Evolutionary conservation across 176 grass and related monocot genomes (phyloP), one percentile per base, ranked within the genome.

Genomic region (Aegilops bicornis): DNA sequence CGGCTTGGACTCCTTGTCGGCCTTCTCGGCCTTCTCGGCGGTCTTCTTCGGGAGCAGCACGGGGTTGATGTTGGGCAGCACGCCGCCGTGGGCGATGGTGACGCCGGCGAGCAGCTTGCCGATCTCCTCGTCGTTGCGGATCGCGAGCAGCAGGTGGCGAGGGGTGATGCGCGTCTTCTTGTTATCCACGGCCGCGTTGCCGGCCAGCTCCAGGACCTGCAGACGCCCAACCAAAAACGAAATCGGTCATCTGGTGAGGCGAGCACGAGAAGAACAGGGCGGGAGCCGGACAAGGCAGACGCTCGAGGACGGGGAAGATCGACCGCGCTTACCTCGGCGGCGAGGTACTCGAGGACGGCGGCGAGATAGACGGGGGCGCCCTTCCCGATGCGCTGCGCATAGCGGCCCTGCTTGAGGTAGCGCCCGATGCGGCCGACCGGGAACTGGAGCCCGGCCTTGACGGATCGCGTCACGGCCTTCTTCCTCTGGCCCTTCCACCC

Each of bases 371-470:
- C 85, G 10, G 89, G 81, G n/a, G 85, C 89, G 7, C 85, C 76
- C 7, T 77, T 42, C 6, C 81, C 85, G 29, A 90, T 73, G 73
- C 89, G 89, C 36, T 90, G 63, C 17, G 89, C 79, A 56, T 90
- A 90, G 2, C 69, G 69, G 13, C 93, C 93, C 33, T 88, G 84
- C 90, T 95, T 95, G 14, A 95, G 90, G 88, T 35, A 95, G 27
- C 93, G 93, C 0, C 90, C 90, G 69, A 95, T 90, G 15, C 93
- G 90, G 17, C 93, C 90, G 68, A 95, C 90, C 24, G 93, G 93
- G 75, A 95, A 95, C 87, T 95, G 85, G 68, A 95, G 93, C 4
- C 90, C 90, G n/a, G 92, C 92, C 82, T 92, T 95, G n/a, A 83
- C 48, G 8, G 81, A 83, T 2, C 81, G 66, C 32, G 81, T 19